phyloP scores from a whole-genome alignment of 257 asterid species.

The Henckelia pumila region DNA sequence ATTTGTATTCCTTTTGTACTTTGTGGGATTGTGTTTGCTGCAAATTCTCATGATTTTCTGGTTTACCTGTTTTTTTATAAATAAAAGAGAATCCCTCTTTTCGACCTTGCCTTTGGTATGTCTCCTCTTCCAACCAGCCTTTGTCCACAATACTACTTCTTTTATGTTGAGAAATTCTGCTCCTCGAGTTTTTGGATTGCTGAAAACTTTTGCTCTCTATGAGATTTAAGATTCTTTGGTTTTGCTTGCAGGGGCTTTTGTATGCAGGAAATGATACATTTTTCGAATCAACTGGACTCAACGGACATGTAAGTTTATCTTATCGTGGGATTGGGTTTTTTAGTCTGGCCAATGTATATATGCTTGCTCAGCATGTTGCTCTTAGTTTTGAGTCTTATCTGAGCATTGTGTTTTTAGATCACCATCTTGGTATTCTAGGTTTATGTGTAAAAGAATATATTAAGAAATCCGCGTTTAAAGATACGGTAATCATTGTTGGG shows the following conservation, averaged over 20 bases:
- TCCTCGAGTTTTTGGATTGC: background rate
- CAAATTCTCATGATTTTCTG: background rate
- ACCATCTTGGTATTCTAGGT: no score
- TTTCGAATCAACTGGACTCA: slow-evolving; percentile 85
- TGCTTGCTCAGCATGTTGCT: slow-evolving; percentile 1
- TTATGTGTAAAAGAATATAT: no score
- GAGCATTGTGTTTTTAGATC: background rate
- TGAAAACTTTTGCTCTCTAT: slow-evolving; percentile 5
- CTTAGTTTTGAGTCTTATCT: background rate
- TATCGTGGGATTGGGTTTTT: background rate
- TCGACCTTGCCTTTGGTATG: background rate
- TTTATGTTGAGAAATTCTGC: background rate
- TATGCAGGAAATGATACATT: slow-evolving; percentile 77
- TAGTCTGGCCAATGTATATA: background rate
- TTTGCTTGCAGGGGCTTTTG: slow-evolving; percentile 71
- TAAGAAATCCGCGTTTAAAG: no score
- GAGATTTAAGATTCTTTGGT: slow-evolving; percentile 16
- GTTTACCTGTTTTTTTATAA: no score
- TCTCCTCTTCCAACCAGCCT: background rate
- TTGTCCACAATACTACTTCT: background rate
- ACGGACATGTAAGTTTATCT: slow-evolving; percentile 70
- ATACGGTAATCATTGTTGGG: no score
- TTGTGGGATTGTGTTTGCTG: background rate
- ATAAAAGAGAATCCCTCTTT: background rate
- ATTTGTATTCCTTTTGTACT: background rate